Evolutionary conservation across 192 early-diverging fungal species (phyloP), one percentile per base, ranked within the genome.

Genomic region (Backusella luteola): DNA sequence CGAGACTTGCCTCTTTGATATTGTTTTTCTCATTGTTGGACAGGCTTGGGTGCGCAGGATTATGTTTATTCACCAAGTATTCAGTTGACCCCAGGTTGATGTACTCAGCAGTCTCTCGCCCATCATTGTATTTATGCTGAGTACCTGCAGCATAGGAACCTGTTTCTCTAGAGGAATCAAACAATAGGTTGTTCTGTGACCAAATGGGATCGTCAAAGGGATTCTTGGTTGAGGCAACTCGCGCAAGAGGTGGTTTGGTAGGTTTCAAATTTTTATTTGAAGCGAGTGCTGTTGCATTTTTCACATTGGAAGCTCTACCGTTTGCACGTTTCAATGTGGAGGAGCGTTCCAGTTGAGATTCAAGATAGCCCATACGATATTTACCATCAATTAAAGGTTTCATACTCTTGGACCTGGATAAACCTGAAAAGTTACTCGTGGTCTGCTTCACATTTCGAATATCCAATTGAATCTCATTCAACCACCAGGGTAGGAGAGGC

Each of bases 381-480:
- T 81, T 82, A 17, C 73, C 79, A 69, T 78, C 71, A 69, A 76
- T 75, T 8, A 82, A 81, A 2, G 82, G 78, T 38, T 80, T 80
- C 35, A 79, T 67, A 71, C 82, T 80, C 66, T 84, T 80, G 29
- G 86, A 84, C 3, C 87, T 81, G 46, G 77, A 87, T 67, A 90
- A 77, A 52, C 84, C 89, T 46, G 78, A 41, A 69, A 84, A 88
- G 34, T 73, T 80, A 81, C 85, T 84, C 41, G 84, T 84, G 14
- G 85, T 80, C 14, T 93, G 91, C 81, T 94, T 95, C 34, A 73
- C 73, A 42, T 84, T 80, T 63, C 94, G 94, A 63, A 98, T 98
- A 80, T 95, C 93, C 3, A 79, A 8, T 23, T 72, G 12, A 11
- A 79, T 44, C 26, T 79, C 70, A 19, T 77, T 80, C 6, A 87